Conservation (phyloP, 169 alveolate genomes). For the Eimeria brunetti region DNA sequence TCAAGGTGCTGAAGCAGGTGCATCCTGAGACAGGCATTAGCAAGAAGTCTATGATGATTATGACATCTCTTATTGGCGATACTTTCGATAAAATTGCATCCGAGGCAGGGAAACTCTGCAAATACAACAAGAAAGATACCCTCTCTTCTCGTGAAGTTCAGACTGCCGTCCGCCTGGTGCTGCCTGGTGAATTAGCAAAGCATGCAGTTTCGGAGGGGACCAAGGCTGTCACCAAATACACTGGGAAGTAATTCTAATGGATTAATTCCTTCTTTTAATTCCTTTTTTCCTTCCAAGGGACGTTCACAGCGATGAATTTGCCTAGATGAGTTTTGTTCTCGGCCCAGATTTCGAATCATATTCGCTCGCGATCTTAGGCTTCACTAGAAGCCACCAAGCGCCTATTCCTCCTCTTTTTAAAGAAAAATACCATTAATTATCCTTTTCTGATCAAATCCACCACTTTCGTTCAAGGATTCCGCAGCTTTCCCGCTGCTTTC, state of each 20-base stretch:
- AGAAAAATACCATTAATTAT: background rate
- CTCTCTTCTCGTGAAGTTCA: constrained; percentile 98
- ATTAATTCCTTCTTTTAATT: too few species aligned
- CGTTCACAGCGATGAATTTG: background rate
- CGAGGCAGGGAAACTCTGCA: constrained; percentile 97
- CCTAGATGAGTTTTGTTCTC: background rate
- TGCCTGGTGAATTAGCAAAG: constrained; percentile 99
- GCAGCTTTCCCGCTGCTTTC: background rate
- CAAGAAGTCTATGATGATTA: constrained; percentile 98
- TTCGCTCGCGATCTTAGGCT: constrained; percentile 46
- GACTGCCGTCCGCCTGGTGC: constrained; percentile 99
- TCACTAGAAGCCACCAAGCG: constrained; percentile 66
- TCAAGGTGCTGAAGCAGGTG: constrained; percentile 98
- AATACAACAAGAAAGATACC: constrained; percentile 97
- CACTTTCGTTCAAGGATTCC: background rate
- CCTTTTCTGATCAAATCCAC: too few species aligned
- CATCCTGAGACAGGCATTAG: constrained; percentile 98
- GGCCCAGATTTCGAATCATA: background rate
- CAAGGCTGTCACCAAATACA: constrained; percentile 99
- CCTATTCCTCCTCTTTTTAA: background rate
- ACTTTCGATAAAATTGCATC: constrained; percentile 97
- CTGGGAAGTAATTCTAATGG: constrained; percentile 83
- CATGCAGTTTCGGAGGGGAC: constrained; percentile 99
- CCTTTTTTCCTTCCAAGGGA: background rate
- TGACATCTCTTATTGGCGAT: constrained; percentile 98